These are phyloP conservation scores for Lachnellula suecica DNA, from an alignment of 2,329 filamentous ascomycete genomes.

Conservation along the genomic window DNA sequence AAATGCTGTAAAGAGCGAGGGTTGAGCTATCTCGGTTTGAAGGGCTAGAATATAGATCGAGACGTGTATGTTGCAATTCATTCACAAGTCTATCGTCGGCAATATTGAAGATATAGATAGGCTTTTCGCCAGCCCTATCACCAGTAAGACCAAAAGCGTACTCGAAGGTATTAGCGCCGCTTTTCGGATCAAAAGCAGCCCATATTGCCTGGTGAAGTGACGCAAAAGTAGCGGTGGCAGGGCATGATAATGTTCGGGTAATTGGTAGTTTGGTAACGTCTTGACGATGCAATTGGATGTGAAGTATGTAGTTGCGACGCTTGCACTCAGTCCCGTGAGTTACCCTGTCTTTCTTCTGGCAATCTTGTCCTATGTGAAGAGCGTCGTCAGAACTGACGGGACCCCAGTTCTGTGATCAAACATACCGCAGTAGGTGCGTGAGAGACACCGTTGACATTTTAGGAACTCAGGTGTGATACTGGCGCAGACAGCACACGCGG, in stretches of 20 bases:
- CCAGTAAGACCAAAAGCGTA: constrained; percentile 8
- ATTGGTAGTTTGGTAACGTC: constrained; percentile 11
- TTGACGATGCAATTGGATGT: constrained; percentile 8
- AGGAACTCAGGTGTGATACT: background rate
- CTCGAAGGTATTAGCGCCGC: background rate
- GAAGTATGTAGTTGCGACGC: constrained; percentile 10
- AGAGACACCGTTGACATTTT: background rate
- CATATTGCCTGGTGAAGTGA: constrained; percentile 9
- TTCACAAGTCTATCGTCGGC: background rate
- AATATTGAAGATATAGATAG: background rate
- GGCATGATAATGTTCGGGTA: constrained; percentile 12
- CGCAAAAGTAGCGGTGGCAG: constrained; percentile 8
- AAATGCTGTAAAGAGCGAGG: background rate
- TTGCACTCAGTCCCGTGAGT: constrained; percentile 3
- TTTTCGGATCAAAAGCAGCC: constrained; percentile 11
- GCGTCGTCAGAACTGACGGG: too few species aligned
- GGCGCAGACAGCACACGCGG: background rate
- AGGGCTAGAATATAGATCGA: background rate
- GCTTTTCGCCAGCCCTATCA: background rate
- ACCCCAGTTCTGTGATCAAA: too few species aligned
- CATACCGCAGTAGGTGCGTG: background rate
- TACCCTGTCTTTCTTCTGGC: constrained; percentile 4
- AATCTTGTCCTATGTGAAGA: background rate
- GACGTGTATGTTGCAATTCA: background rate
- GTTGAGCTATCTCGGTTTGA: background rate